Percentiles rank a stretch among this genome's conserved stretches.
These are phyloP conservation scores for Nicotiana paniculata DNA, from an alignment of 257 asterid genomes.

Conservation along the genomic window DNA sequence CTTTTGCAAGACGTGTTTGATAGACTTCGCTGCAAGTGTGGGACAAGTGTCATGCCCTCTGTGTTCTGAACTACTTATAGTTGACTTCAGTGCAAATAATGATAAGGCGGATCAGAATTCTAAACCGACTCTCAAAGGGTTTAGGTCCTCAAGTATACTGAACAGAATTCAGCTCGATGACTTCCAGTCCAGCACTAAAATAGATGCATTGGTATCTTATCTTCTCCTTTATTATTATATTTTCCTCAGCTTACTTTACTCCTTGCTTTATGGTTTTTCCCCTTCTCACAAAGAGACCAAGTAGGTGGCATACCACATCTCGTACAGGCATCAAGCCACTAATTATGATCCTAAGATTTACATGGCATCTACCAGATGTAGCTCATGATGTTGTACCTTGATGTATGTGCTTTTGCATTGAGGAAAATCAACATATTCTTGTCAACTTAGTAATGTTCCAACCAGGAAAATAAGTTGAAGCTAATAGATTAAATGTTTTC, in stretches of 20 bases:
- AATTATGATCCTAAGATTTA: not conserved
- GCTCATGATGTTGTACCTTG: not conserved
- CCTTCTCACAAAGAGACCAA: not conserved
- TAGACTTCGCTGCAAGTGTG: constrained; percentile 54
- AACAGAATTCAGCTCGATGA: constrained; percentile 62
- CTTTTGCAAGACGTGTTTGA: constrained; percentile 84
- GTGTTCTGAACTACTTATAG: constrained; percentile 77
- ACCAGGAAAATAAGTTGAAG: not conserved
- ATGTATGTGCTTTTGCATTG: not conserved
- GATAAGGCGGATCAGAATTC: constrained; percentile 37
- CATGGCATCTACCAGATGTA: not conserved
- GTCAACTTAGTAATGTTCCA: not conserved
- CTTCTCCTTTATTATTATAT: not conserved
- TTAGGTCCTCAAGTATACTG: constrained; percentile 69
- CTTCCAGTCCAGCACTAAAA: constrained; percentile 87
- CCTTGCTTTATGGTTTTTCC: not conserved
- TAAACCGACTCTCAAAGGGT: constrained; percentile 60
- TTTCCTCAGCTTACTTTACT: not conserved
- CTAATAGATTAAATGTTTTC: not conserved
- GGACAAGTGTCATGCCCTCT: constrained; percentile 70
- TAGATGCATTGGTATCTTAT: constrained; percentile 84
- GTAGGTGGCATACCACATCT: not conserved
- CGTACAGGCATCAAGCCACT: not conserved
- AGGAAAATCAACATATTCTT: not conserved
- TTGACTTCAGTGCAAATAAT: constrained; percentile 43